Base-by-base conservation (phyloP, 495 filamentous ascomycete genomes). In the Aspergillus campestris region DNA sequence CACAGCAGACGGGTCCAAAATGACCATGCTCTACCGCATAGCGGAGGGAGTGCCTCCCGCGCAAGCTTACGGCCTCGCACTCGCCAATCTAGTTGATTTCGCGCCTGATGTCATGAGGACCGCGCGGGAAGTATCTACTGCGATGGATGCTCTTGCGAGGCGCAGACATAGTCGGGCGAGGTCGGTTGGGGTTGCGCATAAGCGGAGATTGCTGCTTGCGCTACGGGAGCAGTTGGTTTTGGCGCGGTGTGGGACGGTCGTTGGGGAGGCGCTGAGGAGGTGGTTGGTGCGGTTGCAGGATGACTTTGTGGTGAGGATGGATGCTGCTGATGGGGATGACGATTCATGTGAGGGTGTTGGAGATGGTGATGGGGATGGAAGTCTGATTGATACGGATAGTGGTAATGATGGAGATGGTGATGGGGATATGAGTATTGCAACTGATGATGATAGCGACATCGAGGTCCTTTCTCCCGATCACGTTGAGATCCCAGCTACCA, bases 11-110 rank as follows among this genome's bases (percentile, higher is more conserved):
- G 52, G 67, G 7, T 67, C 65, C 8, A 72, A 71, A 45, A 86
- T 95, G 71, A 89, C 73, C 0, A 92, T 96, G 85, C 74, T 89
- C 1, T 95, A 97, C 62, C 86, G 80, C 38, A 75, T 95, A 43
- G 66, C 75, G 14, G 70, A 80, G 29, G 91, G 90, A 0, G 74
- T 72, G 4, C 79, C 87, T 6, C 63, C 80, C 46, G 80, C 85
- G 47, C 71, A 83, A 46, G 78, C 89, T 50, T 97, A 97, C 57
- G 78, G 78, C 3, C 69, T 97, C 5, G 72, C 81, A 5, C 75
- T 96, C 4, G 88, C 92, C 0, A 75, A 79, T 44, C 74, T 89
- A 9, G 78, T 92, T 18, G 78, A 83, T 28, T 77, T 98, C 3
- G 87, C 88, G 2, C 61, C 70, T 1, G 56, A 60, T 24, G 76